phyloP scores from a whole-genome alignment of 257 asterid species.

The Nicotiana knightiana region DNA sequence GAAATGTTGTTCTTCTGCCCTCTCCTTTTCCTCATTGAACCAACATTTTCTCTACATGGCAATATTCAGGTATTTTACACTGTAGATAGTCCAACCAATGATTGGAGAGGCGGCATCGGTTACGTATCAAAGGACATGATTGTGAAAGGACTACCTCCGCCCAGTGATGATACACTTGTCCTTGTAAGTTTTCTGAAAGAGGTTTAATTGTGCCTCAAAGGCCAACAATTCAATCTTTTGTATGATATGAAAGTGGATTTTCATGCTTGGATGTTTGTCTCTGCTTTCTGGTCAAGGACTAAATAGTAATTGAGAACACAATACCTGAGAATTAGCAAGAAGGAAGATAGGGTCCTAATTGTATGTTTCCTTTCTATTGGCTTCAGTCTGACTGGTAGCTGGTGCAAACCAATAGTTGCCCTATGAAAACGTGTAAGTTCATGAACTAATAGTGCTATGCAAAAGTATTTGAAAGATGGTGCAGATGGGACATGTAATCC shows the following conservation, averaged over 20 bases:
- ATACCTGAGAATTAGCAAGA: too few species aligned
- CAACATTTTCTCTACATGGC: neutral
- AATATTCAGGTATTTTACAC: slow-evolving; percentile 69
- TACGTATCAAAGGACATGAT: slow-evolving; percentile 77
- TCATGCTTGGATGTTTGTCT: neutral
- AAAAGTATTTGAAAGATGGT: neutral
- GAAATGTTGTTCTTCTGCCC: slow-evolving; percentile 1
- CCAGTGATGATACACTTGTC: slow-evolving; percentile 72
- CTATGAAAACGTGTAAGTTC: neutral
- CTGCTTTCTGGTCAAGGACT: neutral
- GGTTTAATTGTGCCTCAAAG: slow-evolving; percentile 6
- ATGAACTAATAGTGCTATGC: neutral
- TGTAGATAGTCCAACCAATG: slow-evolving; percentile 77
- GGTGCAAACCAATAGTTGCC: too few species aligned
- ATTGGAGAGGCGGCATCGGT: slow-evolving; percentile 88
- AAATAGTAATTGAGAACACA: neutral
- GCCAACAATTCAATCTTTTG: slow-evolving; percentile 5
- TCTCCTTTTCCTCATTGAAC: neutral
- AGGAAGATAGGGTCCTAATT: too few species aligned
- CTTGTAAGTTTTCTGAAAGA: slow-evolving; percentile 59
- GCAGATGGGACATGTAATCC: neutral
- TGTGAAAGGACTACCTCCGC: slow-evolving; percentile 83
- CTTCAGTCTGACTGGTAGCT: too few species aligned
- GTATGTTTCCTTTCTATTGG: too few species aligned
- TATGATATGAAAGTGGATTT: neutral